Evolutionary conservation across 2,329 filamentous ascomycete genomes (phyloP).

Genomic region (Clonostachys rosea): DNA sequence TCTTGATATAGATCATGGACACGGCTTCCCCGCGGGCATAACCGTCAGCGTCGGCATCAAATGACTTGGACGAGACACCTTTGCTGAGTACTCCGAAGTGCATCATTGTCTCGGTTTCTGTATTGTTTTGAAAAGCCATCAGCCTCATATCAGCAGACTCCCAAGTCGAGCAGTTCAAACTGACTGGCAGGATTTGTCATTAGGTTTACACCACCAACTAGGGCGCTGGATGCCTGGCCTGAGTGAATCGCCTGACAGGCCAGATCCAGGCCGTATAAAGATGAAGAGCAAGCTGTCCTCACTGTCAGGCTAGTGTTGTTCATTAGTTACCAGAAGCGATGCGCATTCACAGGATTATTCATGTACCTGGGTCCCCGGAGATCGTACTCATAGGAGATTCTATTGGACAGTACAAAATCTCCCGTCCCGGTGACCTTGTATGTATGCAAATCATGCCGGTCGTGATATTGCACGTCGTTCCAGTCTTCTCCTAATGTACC

Average conservation of each 20-base stretch:
- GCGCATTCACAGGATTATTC: too few relatives aligned
- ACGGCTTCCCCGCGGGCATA: constrained; percentile 42
- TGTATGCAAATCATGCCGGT: constrained; percentile 7
- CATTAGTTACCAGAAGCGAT: too few relatives aligned
- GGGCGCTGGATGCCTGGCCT: neutral
- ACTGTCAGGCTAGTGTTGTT: constrained; percentile 2
- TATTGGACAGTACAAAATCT: neutral
- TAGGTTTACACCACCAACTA: constrained; percentile 1
- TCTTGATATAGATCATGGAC: constrained; percentile 33
- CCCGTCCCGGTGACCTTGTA: constrained; percentile 7
- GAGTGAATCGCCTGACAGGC: constrained; percentile 1
- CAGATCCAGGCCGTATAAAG: neutral
- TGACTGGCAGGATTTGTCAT: neutral
- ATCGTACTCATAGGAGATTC: neutral
- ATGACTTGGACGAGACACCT: constrained; percentile 18
- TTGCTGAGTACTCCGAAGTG: constrained; percentile 16
- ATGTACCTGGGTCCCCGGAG: neutral
- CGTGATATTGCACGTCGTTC: constrained; percentile 13
- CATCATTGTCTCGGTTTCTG: constrained; percentile 2
- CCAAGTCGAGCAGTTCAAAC: constrained; percentile 27
- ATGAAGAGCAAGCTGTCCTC: constrained; percentile 2
- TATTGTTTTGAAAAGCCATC: too few relatives aligned
- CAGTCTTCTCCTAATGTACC: constrained; percentile 26
- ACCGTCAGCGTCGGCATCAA: constrained; percentile 34
- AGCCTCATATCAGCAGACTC: constrained; percentile 21